Base-by-base conservation (phyloP, 306 rosid species). In the Sphenostylis stenocarpa region DNA sequence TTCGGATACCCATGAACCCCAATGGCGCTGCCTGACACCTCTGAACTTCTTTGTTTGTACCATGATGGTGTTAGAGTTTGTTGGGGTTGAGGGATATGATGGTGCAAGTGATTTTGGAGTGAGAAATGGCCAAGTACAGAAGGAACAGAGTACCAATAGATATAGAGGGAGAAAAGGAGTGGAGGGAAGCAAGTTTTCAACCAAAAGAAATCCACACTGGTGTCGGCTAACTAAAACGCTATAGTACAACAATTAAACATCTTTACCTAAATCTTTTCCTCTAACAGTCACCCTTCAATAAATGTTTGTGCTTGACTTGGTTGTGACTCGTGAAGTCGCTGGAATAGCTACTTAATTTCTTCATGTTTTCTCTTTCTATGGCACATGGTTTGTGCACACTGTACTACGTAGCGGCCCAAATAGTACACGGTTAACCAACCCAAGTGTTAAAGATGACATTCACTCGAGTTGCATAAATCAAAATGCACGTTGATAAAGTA, bases 1-100 rank as follows among this genome's bases (percentile, higher is more conserved):
- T 75, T 96, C 99, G 48, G 99, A 96, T 73, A 96, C 99, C 99
- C 99, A 96, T 2, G 99, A 96, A 85, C 99, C 99, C 99, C 99
- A 96, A 88, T 96, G 99, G 65, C 99, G 97, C 66, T 96, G 99
- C 91, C 99, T 92, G 86, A 96, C 99, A 33, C 99, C 99, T 86
- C 99, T 93, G 87, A 91, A 96, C 88, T 96, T 96, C 88, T 69
- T 93, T 75, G 99, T 87, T 29, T 91, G 91, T 41, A 93, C 99
- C 99, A 96, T 92, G 86, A 80, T 83, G 64, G 4, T 36, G 17
- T 10, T 62, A 2, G 28, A 26, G 28, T 29, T 29, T 29, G 34
- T 77, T 15, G 33, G 68, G 29, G 16, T 43, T 43, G 15, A 23
- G 76, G 55, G 76, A 52, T 41, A 41, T 10, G 45, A 10, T 20